A percentile compares a stretch with the other conserved stretches of the same genome.
phyloP scores from a whole-genome alignment of 441 rosid species.

The Adansonia gregorii region DNA sequence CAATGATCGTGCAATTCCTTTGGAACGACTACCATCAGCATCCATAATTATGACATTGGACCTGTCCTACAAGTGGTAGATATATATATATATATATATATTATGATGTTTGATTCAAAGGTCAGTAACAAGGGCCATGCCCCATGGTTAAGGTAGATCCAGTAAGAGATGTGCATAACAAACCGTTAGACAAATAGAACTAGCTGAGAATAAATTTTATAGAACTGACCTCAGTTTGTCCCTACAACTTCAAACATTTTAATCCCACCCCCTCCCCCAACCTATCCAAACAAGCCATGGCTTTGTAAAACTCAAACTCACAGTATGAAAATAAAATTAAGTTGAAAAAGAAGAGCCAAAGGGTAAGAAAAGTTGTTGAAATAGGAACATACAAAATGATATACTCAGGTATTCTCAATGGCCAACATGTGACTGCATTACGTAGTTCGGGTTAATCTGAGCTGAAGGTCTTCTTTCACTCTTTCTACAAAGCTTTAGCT shows the following conservation, averaged over 20 bases:
- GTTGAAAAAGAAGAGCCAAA: background rate
- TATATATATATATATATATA: conserved; percentile 26
- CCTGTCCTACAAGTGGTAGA: conserved; percentile 83
- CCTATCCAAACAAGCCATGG: background rate
- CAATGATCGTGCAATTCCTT: conserved; percentile 91
- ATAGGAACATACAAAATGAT: conserved; percentile 2
- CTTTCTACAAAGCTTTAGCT: conserved; percentile 26
- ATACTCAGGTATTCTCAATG: background rate
- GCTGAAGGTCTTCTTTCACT: conserved; percentile 7
- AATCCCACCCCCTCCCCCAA: background rate
- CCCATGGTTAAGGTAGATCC: conserved; percentile 11
- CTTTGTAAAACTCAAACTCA: background rate
- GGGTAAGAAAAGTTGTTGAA: background rate
- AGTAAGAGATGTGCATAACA: background rate
- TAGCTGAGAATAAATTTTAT: background rate
- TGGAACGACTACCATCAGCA: conserved; percentile 82
- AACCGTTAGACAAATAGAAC: background rate
- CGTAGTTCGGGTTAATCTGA: conserved; percentile 22
- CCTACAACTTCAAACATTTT: background rate
- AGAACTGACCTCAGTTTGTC: conserved; percentile 1
- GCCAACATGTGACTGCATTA: background rate
- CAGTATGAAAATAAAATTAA: background rate
- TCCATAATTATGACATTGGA: conserved; percentile 94
- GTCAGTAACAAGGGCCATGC: background rate
- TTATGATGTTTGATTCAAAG: conserved; percentile 2